Percentiles rank a stretch among this genome's conserved stretches.
phyloP scores from a whole-genome alignment of 352 stramenopile species.

The Globisporangium nagaii region DNA sequence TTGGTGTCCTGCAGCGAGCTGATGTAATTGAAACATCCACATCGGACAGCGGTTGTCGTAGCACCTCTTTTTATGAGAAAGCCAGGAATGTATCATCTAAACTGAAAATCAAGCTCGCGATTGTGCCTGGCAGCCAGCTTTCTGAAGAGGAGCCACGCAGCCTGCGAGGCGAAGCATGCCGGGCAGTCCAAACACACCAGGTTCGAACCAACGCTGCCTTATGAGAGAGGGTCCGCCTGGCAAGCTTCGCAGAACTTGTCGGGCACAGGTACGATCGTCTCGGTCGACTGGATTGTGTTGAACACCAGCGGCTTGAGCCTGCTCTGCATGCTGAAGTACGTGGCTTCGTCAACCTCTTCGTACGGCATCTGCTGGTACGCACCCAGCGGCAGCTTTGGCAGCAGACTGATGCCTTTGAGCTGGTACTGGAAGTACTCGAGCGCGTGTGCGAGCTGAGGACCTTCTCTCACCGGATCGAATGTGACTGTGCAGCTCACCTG shows the following conservation, averaged over 20 bases:
- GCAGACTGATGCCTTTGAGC: constrained; percentile 89
- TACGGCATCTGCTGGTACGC: constrained; percentile 91
- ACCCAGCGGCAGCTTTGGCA: constrained; percentile 74
- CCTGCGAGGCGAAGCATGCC: no score
- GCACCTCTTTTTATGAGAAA: constrained; percentile 3
- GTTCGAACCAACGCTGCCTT: no score
- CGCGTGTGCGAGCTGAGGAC: constrained; percentile 64
- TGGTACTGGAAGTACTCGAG: constrained; percentile 94
- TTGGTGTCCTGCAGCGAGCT: constrained; percentile 50
- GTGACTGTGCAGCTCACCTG: constrained; percentile 93
- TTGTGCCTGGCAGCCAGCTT: no score
- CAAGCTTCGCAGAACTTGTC: constrained; percentile 62
- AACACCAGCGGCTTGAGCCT: constrained; percentile 40
- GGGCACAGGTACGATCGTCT: constrained; percentile 31
- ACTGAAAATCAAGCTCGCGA: background rate
- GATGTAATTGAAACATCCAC: constrained; percentile 34
- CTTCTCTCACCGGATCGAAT: constrained; percentile 88
- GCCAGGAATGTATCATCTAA: constrained; percentile 5
- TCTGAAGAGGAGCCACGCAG: no score
- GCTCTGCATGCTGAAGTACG: constrained; percentile 51
- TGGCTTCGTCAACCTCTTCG: constrained; percentile 77
- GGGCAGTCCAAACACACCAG: no score
- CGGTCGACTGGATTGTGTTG: constrained; percentile 24
- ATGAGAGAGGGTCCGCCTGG: constrained; percentile 8
- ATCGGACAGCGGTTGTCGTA: background rate